Evolutionary conservation across 176 grass and related monocot species (phyloP).

Genomic region (Raddia distichophylla): DNA sequence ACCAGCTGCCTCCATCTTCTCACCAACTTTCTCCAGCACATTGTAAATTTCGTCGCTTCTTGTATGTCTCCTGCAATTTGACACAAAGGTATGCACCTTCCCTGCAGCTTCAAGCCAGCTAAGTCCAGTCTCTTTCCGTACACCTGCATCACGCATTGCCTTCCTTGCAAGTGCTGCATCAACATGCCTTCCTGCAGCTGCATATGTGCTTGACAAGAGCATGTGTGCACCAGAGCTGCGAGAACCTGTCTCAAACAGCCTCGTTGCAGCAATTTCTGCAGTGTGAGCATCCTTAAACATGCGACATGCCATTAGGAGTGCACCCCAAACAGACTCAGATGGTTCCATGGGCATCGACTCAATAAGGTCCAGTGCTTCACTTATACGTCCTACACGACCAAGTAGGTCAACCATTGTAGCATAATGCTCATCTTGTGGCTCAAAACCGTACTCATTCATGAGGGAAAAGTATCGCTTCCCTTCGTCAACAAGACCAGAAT

Average conservation of each 20-base stretch:
- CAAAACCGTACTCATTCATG: conserved; percentile 56
- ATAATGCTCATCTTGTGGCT: conserved; percentile 73
- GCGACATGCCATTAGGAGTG: conserved; percentile 82
- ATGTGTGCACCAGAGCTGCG: conserved; percentile 77
- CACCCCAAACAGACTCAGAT: conserved; percentile 84
- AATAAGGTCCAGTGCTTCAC: conserved; percentile 73
- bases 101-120: conserved; percentile 88
- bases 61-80: conserved; percentile 70
- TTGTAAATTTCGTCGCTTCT: conserved; percentile 71
- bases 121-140: conserved; percentile 85
- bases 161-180: conserved; percentile 83
- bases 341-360: conserved; percentile 91
- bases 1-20: conserved; percentile 79
- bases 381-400: conserved; percentile 71
- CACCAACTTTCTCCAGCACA: conserved; percentile 67
- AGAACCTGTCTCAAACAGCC: conserved; percentile 70
- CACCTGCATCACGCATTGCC: conserved; percentile 87
- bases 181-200: conserved; percentile 68
- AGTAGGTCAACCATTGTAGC: conserved; percentile 90
- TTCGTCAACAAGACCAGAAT: conserved; percentile 77
- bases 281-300: conserved; percentile 81
- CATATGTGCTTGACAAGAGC: conserved; percentile 80
- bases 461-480: conserved; percentile 72
- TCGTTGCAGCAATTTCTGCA: conserved; percentile 66
- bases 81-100: conserved; percentile 82